Evolutionary conservation across 2,329 filamentous ascomycete genomes (phyloP).

Genomic region (Colletotrichum ledebouriae): DNA sequence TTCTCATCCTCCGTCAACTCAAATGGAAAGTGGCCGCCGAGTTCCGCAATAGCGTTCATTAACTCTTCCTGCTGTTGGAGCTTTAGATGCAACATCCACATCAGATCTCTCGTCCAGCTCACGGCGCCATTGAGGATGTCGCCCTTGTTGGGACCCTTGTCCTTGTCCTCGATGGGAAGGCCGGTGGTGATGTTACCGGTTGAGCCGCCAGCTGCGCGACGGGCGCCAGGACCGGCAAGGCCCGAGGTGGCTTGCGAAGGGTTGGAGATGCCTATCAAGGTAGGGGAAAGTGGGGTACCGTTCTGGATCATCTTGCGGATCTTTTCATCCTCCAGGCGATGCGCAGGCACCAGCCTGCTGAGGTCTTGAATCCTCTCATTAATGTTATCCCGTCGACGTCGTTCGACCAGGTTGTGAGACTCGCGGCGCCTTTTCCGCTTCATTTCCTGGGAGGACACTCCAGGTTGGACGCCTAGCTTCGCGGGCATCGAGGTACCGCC

Average conservation of each 20-base stretch:
- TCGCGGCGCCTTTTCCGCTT: conserved; percentile 92
- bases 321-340: conserved; percentile 96
- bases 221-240: conserved; percentile 85
- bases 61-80: conserved; percentile 91
- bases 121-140: conserved; percentile 98
- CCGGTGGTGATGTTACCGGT: conserved; percentile 91
- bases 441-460: conserved; percentile 86
- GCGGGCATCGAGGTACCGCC: conserved; percentile 90
- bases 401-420: conserved; percentile 96
- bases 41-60: conserved; percentile 77
- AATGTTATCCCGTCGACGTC: conserved; percentile 95
- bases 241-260: conserved; percentile 87
- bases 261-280: conserved; percentile 76
- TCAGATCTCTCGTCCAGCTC: conserved; percentile 95
- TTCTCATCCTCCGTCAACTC: conserved; percentile 91
- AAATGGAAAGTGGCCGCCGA: conserved; percentile 83
- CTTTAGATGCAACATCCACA: conserved; percentile 96
- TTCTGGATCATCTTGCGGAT: conserved; percentile 95
- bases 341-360: conserved; percentile 90
- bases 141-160: conserved; percentile 98
- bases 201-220: conserved; percentile 78
- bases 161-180: conserved; percentile 94
- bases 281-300: conserved; percentile 89
- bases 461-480: conserved; percentile 75
- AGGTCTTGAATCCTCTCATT: conserved; percentile 98